Evolutionary conservation across 805 yeast species (phyloP), one percentile per base, ranked within the genome.

Genomic region (Komagataella populi): DNA sequence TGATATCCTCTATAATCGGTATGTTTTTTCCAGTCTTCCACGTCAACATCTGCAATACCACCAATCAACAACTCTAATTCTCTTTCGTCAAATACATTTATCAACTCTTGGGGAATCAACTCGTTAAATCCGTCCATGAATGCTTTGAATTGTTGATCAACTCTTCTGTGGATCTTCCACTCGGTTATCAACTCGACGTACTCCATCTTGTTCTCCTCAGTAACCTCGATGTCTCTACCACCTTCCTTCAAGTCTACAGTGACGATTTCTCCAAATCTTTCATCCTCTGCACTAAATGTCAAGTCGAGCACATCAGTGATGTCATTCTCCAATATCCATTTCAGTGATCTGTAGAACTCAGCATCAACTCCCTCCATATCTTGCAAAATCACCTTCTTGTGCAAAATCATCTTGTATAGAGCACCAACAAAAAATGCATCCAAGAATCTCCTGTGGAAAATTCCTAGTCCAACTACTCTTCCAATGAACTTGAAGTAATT

Each of bases 331-430:
- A 89, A 72, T 67, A 89, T 87, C 99, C 99, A 93, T 62, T 87
- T 87, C 68, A 93, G 74, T 22, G 96, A 91, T 63, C 93, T 81
- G 71, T 88, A 88, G 70, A 91, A 89, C 64, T 93, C 98, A 22
- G 96, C 91, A 69, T 93, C 99, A 54, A 95, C 97, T 69, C 97
- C 96, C 69, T 93, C 99, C 95, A 93, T 85, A 70, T 93, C 99
- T 67, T 87, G 96, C 58, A 93, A 72, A 1, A 88, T 91, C 58
- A 93, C 96, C 72, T 89, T 89, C 69, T 93, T 93, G 64, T 82
- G 87, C 60, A 93, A 75, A 85, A 93, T 88, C 97, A 93, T 88
- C 73, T 93, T 93, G 71, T 93, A 93, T 67, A 93, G 80, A 1
- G 99, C 98, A 58, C 96, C 96, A 60, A 95, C 96, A 68, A 93